Evolutionary conservation across 495 filamentous ascomycete genomes (phyloP), one percentile per base, ranked within the genome.

Genomic region (Penicillium flavigenum): DNA sequence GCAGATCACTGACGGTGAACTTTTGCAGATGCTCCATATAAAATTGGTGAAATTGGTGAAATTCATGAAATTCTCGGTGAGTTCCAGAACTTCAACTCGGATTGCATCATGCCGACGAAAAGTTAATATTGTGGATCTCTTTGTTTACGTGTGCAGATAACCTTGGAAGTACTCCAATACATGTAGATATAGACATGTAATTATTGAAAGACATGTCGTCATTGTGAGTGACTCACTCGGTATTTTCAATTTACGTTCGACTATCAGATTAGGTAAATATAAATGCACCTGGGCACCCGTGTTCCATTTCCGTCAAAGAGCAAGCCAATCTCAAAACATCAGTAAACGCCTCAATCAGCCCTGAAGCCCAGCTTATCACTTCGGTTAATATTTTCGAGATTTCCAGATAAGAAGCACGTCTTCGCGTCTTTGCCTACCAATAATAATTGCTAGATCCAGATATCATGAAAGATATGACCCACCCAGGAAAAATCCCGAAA

Each of bases 1-100:
- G 59, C 43, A 60, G 60, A 66, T 69, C 60, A 62, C 59, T 36
- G 53, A 61, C 52, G 54, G 48, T 59, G 55, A 63, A 36, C 29
- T 54, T 51, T 58, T 52, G 24, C 55, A 50, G 39, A 50, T 32
- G 44, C 48, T 65, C 59, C 55, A 63, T 53, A 31, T 29, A 38
- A 41, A 41, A 51, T 45, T 50, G 5, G 24, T 26, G 5, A 26
- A 26, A 26, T 24, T 24, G 4, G 4, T 26, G 24, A 26, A 26
- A 26, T 26, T 26, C 24, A 5, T 5, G 5, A 5, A 26, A 39
- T 47, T 59, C 20, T 38, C 53, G 58, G 56, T 56, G 56, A 41
- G 51, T 58, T 60, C 59, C 62, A 64, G 59, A 62, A 67, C 47
- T 47, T 48, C 43, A 39, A 47, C 32, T 58, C 32, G 38, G 24